Evolutionary conservation across 2,329 filamentous ascomycete genomes (phyloP).

Genomic region (Paecilomyces sp.): DNA sequence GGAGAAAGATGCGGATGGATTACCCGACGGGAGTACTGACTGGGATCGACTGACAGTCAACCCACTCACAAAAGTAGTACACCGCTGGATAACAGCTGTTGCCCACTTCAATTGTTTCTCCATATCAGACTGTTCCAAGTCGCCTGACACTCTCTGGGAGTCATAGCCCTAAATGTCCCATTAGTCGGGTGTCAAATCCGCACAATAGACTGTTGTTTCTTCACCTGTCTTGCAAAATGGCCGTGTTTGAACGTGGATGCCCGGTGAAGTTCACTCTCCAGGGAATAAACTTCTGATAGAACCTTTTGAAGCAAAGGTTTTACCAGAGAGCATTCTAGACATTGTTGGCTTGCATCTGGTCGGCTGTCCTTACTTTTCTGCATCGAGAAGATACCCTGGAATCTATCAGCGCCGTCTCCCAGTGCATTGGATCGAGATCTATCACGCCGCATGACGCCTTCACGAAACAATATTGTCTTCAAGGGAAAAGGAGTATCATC

Average conservation of each 20-base stretch:
- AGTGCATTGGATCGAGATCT: neutral
- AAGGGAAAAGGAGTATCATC: neutral
- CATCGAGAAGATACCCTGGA: neutral
- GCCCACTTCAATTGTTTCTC: neutral
- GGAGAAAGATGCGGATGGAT: neutral
- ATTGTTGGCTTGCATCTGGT: neutral
- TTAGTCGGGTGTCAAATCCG: neutral
- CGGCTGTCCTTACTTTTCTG: neutral
- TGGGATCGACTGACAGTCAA: neutral
- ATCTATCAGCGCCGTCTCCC: neutral
- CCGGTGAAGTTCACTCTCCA: conserved; percentile 10
- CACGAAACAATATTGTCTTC: neutral
- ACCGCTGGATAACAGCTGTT: neutral
- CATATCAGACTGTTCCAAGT: neutral
- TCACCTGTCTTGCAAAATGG: neutral
- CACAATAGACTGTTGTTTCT: neutral
- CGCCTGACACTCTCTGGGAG: neutral
- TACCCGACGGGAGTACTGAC: neutral
- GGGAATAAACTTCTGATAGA: conserved; percentile 10
- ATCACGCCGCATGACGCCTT: neutral
- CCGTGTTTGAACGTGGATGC: conserved; percentile 1
- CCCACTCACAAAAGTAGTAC: neutral
- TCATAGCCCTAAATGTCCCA: neutral
- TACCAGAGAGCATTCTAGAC: conserved; percentile 8
- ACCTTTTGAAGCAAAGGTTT: conserved; percentile 9